A percentile compares a stretch with the other conserved stretches of the same genome.
Evolutionary conservation across 176 grass and related monocot species (phyloP).

Genomic region (Guadua angustifolia): DNA sequence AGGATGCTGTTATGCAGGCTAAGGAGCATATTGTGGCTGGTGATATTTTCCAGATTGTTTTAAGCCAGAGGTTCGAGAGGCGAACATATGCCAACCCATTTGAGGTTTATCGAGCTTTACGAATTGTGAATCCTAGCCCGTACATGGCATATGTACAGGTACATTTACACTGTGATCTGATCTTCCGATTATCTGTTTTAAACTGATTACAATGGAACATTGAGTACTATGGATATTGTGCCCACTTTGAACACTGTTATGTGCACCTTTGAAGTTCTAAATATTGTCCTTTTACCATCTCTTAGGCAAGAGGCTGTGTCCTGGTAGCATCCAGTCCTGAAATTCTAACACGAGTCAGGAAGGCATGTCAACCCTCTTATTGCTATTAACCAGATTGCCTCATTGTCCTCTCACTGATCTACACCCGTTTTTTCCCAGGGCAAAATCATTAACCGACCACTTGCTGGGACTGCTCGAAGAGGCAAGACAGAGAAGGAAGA

Average conservation of each 20-base stretch:
- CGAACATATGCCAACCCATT: too few relatives aligned
- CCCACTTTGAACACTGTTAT: neutral
- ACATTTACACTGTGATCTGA: constrained; percentile 3
- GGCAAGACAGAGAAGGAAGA: constrained; percentile 79
- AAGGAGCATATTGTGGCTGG: too few relatives aligned
- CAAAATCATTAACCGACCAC: constrained; percentile 81
- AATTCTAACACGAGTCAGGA: constrained; percentile 83
- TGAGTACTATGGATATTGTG: neutral
- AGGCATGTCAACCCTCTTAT: constrained; percentile 51
- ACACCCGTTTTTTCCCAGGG: constrained; percentile 42
- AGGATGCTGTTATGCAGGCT: too few relatives aligned
- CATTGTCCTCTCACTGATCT: constrained; percentile 29
- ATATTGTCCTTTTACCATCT: constrained; percentile 14
- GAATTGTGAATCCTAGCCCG: constrained; percentile 78
- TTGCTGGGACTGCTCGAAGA: constrained; percentile 81
- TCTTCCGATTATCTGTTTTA: constrained; percentile 3
- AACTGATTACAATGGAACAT: constrained; percentile 2
- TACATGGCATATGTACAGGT: constrained; percentile 87
- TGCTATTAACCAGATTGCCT: constrained; percentile 13
- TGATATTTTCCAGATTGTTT: too few relatives aligned
- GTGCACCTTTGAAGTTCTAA: neutral
- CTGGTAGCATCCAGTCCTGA: constrained; percentile 83
- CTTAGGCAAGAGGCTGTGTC: constrained; percentile 86
- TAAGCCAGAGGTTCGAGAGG: too few relatives aligned
- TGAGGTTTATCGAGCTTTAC: too few relatives aligned